Conservation (phyloP, 1,284 basidiomycete species). For the Rhodotorula sp. region DNA sequence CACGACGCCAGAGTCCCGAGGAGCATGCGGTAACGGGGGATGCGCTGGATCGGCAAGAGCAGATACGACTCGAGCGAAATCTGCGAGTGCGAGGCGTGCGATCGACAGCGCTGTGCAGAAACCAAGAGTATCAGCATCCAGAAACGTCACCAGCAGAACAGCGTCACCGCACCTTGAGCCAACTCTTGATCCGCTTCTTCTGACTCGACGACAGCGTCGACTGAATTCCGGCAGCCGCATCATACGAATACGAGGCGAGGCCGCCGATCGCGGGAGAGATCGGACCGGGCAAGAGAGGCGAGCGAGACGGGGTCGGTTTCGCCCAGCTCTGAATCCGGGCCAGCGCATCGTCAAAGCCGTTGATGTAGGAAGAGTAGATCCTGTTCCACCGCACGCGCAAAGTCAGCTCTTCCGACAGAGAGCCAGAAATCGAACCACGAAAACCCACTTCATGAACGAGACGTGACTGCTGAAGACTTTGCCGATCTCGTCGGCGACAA, state of each 20-base stretch:
- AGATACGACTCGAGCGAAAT: conserved; percentile 93
- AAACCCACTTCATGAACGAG: conserved; percentile 75
- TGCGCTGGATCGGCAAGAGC: conserved; percentile 89
- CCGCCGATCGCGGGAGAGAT: conserved; percentile 44
- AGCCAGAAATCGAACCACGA: conserved; percentile 45
- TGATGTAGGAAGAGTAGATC: conserved; percentile 93
- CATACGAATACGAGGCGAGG: conserved; percentile 17
- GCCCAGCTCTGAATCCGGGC: conserved; percentile 80
- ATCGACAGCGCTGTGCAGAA: conserved; percentile 41
- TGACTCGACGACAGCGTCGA: conserved; percentile 57
- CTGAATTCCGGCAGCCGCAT: conserved; percentile 15
- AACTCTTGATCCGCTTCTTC: conserved; percentile 77
- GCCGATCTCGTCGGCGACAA: conserved; percentile 77
- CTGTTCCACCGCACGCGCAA: not conserved
- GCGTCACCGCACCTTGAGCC: conserved; percentile 60
- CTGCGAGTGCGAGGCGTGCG: conserved; percentile 81
- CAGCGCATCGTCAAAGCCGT: conserved; percentile 88
- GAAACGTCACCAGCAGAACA: not conserved
- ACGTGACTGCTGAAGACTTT: conserved; percentile 85
- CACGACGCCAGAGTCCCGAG: conserved; percentile 71
- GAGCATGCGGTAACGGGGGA: conserved; percentile 90
- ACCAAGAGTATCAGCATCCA: not conserved
- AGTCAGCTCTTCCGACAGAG: not conserved
- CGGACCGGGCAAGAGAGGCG: conserved; percentile 52
- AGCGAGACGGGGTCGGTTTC: not conserved